A percentile compares a stretch with the other conserved stretches of the same genome.
Evolutionary conservation across 768 basidiomycete species (phyloP).

Genomic region (Xerocomellus intermedius): DNA sequence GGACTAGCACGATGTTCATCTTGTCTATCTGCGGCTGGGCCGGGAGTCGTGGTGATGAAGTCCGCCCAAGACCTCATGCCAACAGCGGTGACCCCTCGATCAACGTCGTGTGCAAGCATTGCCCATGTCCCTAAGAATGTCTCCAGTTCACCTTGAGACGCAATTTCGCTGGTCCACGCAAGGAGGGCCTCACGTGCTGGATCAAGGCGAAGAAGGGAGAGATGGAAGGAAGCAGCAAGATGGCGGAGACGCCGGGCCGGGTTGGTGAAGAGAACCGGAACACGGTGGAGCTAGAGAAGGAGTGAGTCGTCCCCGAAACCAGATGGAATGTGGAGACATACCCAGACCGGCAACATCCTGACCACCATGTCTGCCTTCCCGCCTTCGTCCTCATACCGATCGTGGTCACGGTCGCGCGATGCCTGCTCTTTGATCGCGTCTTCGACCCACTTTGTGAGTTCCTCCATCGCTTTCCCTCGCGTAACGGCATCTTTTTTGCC

Average conservation of each 20-base stretch:
- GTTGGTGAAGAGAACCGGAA: slow-evolving; percentile 78
- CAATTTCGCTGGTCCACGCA: slow-evolving; percentile 48
- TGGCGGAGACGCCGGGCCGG: slow-evolving; percentile 73
- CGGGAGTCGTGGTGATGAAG: slow-evolving; percentile 20
- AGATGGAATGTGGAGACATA: slow-evolving; percentile 38
- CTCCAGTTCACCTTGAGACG: slow-evolving; percentile 49
- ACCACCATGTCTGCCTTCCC: slow-evolving; percentile 36
- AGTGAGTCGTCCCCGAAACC: slow-evolving; percentile 5
- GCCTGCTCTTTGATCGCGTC: slow-evolving; percentile 44
- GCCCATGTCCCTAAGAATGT: slow-evolving; percentile 71
- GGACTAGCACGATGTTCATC: background rate
- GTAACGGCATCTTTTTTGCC: slow-evolving; percentile 91
- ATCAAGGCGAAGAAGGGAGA: slow-evolving; percentile 59
- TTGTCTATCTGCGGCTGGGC: slow-evolving; percentile 4
- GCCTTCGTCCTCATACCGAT: slow-evolving; percentile 1
- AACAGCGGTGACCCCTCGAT: slow-evolving; percentile 52
- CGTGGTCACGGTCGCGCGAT: slow-evolving; percentile 31
- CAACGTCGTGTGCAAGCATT: slow-evolving; percentile 68
- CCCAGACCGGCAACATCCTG: slow-evolving; percentile 88
- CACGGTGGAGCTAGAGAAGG: slow-evolving; percentile 69
- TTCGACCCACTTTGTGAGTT: slow-evolving; percentile 69
- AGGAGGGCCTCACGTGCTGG: slow-evolving; percentile 48
- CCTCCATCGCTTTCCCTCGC: slow-evolving; percentile 81
- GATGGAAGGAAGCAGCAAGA: slow-evolving; percentile 59
- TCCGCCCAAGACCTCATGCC: slow-evolving; percentile 57